Base-by-base conservation (phyloP, 2,329 filamentous ascomycete species). In the Aspergillus sp. region DNA sequence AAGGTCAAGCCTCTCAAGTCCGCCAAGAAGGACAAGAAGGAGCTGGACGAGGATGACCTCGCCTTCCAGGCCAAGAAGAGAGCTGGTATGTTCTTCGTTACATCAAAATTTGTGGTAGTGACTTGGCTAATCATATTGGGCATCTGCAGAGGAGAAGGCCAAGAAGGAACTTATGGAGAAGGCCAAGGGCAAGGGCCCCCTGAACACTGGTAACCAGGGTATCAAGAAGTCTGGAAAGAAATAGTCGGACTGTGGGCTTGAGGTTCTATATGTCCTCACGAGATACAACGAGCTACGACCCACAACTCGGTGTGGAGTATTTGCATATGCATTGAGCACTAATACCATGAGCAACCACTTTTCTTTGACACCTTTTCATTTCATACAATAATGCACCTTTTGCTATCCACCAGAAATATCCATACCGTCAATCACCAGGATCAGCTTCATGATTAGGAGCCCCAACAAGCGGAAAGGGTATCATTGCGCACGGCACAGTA, bases 211-310 rank as follows among this genome's bases (percentile, higher is more conserved):
- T 36, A 78, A 84, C 52, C 91, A 96, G 80, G 92, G 92, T 64
- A 96, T 98, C 83, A 97, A 97, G 88, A 97, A 96, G 87, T 95
- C 90, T 64, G 93, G 92, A 79, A 96, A 97, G 90, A 96, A 97
- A 88, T 96, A 84, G 80, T 70, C 32, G 11, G 17, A 3, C 25
- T 17, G 8, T 15, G 19, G 39, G 53, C 30, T n/a, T 21, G 8
- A 19, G 32, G 32, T 36, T 13, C 11, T n/a, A 54, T 39, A 54
- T 41, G 30, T 57, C 39, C 52, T 64, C 44, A 69, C 61, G 66
- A 67, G 59, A 65, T 65, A 59, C 62, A 60, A 70, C 64, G 66
- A 70, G 61, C 64, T 54, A 68, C 62, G 68, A 64, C 38, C 58
- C 50, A 70, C 58, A 65, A 58, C 59, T 48, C 60, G 50, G 23